Conservation (phyloP, 768 basidiomycete species). For the Lactifluus pinguis region DNA sequence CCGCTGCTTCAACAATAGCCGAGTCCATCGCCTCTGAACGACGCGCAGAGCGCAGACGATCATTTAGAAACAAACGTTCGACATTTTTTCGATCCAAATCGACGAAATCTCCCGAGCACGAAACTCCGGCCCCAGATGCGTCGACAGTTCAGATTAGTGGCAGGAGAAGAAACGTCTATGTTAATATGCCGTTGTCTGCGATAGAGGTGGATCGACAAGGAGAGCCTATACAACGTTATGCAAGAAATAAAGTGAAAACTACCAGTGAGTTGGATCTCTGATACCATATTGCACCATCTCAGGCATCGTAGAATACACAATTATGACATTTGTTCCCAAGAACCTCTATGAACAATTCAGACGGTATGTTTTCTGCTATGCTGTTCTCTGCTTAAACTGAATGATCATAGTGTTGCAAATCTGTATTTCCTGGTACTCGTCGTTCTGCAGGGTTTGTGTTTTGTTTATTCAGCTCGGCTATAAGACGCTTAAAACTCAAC, state of each 20-base stretch:
- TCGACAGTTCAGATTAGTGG: slow-evolving; percentile 37
- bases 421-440: slow-evolving; percentile 85
- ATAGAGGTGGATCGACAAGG: slow-evolving; percentile 59
- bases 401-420: slow-evolving; percentile 62
- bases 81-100: slow-evolving; percentile 43
- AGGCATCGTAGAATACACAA: slow-evolving; percentile 63
- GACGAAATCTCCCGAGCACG: slow-evolving; percentile 31
- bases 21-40: slow-evolving; percentile 78
- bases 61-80: slow-evolving; percentile 39
- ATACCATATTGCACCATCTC: slow-evolving; percentile 3
- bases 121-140: slow-evolving; percentile 25
- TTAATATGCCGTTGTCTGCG: slow-evolving; percentile 61
- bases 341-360: slow-evolving; percentile 94
- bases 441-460: slow-evolving; percentile 55
- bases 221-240: slow-evolving; percentile 74
- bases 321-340: slow-evolving; percentile 86
- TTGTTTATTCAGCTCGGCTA: background rate
- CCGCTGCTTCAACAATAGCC: slow-evolving; percentile 83
- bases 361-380: slow-evolving; percentile 35
- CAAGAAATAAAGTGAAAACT: slow-evolving; percentile 89
- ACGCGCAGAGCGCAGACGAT: slow-evolving; percentile 51
- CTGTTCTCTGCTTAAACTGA: slow-evolving; percentile 7
- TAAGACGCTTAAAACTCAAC: slow-evolving; percentile 13
- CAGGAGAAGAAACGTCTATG: slow-evolving; percentile 63
- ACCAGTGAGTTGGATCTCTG: slow-evolving; percentile 53